Base-by-base conservation (phyloP, 352 stramenopile species). In the Pythium dissotocum region DNA sequence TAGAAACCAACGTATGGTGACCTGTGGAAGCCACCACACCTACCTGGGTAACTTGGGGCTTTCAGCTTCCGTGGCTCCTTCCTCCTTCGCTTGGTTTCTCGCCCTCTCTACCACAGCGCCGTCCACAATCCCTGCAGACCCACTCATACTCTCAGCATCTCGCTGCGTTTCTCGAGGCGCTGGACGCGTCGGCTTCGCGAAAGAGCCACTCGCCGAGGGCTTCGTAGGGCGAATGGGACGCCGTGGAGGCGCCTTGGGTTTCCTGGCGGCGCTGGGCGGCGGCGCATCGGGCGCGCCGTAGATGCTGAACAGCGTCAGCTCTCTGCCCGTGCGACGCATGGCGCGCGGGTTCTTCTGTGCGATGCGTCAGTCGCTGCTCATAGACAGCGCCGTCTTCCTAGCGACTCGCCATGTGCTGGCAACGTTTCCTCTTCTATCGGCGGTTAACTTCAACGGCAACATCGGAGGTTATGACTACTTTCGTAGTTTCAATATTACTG, bases 251-350 rank as follows among this genome's bases (percentile, higher is more conserved):
- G 46, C 46, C 46, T 32, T 53, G 1, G 46, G 46, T 12, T 32
- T 53, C n/a, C 21, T 53, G 21, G 18, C 18, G 7, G 46, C n/a
- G 46, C 46, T 32, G 3, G 46, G 46, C 21, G 21, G 61, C 21
- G 58, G 38, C 36, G 30, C 68, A 33, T 51, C 32, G 24, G 53
- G 53, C 33, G 30, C 8, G 5, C 68, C 68, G 42, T 74, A 74
- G 49, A 74, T 70, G 33, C 68, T 44, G 24, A 64, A 63, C 28
- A 74, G 53, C 68, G 68, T 74, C 10, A 74, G 68, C 53, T 73
- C 61, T 51, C 67, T 38, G 10, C 60, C 66, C 7, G 66, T 63
- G 54, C 56, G 67, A 2, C 36, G 32, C 60, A 61, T 73, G 30
- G 5, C 21, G 6, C 38, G 7, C 16, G 28, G 28, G 28, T 62